Conservation (phyloP, 108 stramenopile species). For the Cylindrotheca fusiformis region DNA sequence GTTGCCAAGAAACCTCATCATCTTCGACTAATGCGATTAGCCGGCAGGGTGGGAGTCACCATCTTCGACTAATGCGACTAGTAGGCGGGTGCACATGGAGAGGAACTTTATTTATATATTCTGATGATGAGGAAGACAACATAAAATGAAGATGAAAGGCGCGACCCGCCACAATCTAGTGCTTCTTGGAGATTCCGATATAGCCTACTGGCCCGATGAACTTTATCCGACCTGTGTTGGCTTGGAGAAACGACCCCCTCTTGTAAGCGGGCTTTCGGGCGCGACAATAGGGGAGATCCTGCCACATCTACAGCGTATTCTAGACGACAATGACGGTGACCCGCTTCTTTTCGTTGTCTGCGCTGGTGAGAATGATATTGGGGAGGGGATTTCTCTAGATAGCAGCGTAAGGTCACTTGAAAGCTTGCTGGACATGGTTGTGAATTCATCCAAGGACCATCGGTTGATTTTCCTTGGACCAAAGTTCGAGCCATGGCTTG, state of each 20-base stretch:
- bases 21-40: too few relatives aligned
- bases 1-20: too few relatives aligned
- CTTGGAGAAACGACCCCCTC: not conserved
- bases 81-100: too few relatives aligned
- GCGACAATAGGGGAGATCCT: slow-evolving; percentile 37
- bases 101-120: too few relatives aligned
- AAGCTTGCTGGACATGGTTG: slow-evolving; percentile 32
- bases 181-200: slow-evolving; percentile 72
- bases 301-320: slow-evolving; percentile 15
- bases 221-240: slow-evolving; percentile 39
- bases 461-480: slow-evolving; percentile 69
- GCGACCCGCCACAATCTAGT: too few relatives aligned
- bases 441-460: slow-evolving; percentile 22
- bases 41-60: too few relatives aligned
- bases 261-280: slow-evolving; percentile 25
- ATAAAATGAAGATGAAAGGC: too few relatives aligned
- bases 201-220: slow-evolving; percentile 62
- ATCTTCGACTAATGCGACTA: too few relatives aligned
- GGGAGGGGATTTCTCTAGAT: slow-evolving; percentile 39
- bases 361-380: slow-evolving; percentile 82
- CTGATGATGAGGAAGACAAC: too few relatives aligned
- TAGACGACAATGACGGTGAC: not conserved
- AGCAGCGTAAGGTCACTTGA: slow-evolving; percentile 17
- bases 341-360: slow-evolving; percentile 58
- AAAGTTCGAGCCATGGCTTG: slow-evolving; percentile 83